These are phyloP conservation scores for Juglanconis juglandina DNA, from an alignment of 2,329 filamentous ascomycete species.

Conservation along the genomic window DNA sequence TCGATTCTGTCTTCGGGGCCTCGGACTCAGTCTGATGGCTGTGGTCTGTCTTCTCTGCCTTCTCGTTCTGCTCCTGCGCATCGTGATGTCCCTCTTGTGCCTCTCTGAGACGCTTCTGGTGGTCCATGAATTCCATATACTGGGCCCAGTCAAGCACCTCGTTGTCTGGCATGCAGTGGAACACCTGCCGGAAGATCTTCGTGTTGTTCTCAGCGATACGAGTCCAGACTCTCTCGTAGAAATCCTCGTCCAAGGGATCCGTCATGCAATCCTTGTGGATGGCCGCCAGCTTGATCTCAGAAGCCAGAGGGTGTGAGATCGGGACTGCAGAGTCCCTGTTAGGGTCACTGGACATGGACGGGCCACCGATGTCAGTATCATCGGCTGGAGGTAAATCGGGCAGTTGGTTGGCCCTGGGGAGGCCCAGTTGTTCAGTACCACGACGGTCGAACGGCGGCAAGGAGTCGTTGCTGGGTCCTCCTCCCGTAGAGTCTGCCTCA, in stretches of 20 bases:
- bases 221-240: slow-evolving; percentile 87
- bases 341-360: slow-evolving; percentile 56
- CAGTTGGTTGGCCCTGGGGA: slow-evolving; percentile 67
- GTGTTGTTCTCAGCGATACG: slow-evolving; percentile 90
- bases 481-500: slow-evolving; percentile 34
- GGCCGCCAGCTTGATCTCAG: slow-evolving; percentile 69
- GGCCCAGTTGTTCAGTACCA: slow-evolving; percentile 63
- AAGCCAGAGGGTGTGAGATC: slow-evolving; percentile 49
- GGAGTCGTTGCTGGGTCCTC: slow-evolving; percentile 40
- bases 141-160: slow-evolving; percentile 91
- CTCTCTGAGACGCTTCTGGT: slow-evolving; percentile 73
- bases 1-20: slow-evolving; percentile 22
- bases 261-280: slow-evolving; percentile 91
- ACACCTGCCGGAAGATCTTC: slow-evolving; percentile 87
- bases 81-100: slow-evolving; percentile 46
- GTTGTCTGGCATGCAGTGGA: slow-evolving; percentile 94
- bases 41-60: slow-evolving; percentile 43
- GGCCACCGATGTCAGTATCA: slow-evolving; percentile 80
- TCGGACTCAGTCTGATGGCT: slow-evolving; percentile 21
- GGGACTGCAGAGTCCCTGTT: slow-evolving; percentile 45
- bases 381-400: slow-evolving; percentile 67
- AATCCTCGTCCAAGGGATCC: slow-evolving; percentile 77
- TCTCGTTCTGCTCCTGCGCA: slow-evolving; percentile 48
- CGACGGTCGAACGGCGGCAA: slow-evolving; percentile 54
- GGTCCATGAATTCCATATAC: slow-evolving; percentile 80